Evolutionary conservation across 106 monocot genomes (phyloP).

Genomic region (Triglochin maritima): DNA sequence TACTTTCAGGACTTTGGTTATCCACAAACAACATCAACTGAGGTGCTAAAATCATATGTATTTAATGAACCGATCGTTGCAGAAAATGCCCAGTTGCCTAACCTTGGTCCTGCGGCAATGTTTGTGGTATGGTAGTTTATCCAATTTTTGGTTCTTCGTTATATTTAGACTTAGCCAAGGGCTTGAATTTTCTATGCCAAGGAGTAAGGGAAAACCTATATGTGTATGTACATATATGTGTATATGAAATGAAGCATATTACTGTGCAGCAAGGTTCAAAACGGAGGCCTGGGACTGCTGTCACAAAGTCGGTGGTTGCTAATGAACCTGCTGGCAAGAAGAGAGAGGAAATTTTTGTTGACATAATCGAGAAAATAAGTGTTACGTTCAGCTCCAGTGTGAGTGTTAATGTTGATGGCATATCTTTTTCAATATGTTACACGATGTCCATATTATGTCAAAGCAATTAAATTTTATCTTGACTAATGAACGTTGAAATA

Average conservation of each 20-base stretch:
- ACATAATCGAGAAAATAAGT: conserved; percentile 98
- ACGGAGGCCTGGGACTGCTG: conserved; percentile 93
- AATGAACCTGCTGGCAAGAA: conserved; percentile 88
- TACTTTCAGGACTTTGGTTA: conserved; percentile 82
- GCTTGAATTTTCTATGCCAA: too few relatives aligned
- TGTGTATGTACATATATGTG: neutral
- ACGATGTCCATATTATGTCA: too few relatives aligned
- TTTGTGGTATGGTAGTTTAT: conserved; percentile 64
- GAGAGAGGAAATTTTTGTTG: conserved; percentile 99
- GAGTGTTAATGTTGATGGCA: conserved; percentile 25
- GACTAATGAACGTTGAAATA: too few relatives aligned
- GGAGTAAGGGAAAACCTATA: too few relatives aligned
- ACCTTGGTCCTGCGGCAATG: conserved; percentile 92
- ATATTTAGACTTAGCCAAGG: neutral
- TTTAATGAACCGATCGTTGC: conserved; percentile 94
- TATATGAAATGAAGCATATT: neutral
- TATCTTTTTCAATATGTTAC: too few relatives aligned
- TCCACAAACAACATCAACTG: conserved; percentile 95
- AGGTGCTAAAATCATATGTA: conserved; percentile 88
- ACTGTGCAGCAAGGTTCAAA: conserved; percentile 82
- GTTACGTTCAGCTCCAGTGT: conserved; percentile 99
- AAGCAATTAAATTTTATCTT: too few relatives aligned
- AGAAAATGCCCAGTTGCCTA: conserved; percentile 67
- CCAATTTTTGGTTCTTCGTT: neutral
- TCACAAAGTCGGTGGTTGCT: conserved; percentile 96